Base-by-base conservation (phyloP, 2,329 filamentous ascomycete genomes). In the Coniochaeta pulveracea region DNA sequence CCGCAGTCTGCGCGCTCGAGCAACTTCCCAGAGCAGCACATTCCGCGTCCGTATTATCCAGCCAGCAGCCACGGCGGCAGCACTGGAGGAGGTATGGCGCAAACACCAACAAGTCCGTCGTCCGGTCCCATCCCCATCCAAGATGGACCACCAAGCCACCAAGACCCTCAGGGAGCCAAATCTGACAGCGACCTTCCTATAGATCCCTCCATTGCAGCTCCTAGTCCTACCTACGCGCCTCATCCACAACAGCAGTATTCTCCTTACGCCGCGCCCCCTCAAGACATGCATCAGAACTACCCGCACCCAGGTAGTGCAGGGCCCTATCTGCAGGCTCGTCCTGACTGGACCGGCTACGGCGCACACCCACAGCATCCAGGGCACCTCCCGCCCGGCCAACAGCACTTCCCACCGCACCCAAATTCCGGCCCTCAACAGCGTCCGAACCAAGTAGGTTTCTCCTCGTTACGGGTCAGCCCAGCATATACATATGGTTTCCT, bases 161-260 rank as follows among this genome's bases (percentile, higher is more conserved):
- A 79, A 67, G 71, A 43, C 28, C 43, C 74, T 66, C 69, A 72
- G 59, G 69, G 76, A 71, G 72, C 80, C 65, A 88, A 85, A 64
- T 93, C 88, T 94, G 84, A 94, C 85, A 75, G 73, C 75, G 80
- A 85, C 78, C 77, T 93, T 69, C 85, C 85, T 80, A 88, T 93
- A 95, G 89, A 95, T 93, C 86, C 88, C 54, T 93, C 86, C 60
- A 94, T 95, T 58, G 83, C 86, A 60, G 80, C 84, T 51, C 83
- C 85, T 54, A 94, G 85, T 70, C 88, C 89, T 40, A 88, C 85
- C 50, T 95, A 93, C 28, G 28, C 28, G 28, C 19, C 28, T 31
- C 28, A 31, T 57, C 74, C 84, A 48, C 81, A 85, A 50, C 65
- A 69, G 41, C 78, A 82, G 56, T 93, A 93, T 60, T 89, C 86